These are phyloP conservation scores for Syzygium aromaticum DNA, from an alignment of 345 rosid species.

Conservation along the genomic window DNA sequence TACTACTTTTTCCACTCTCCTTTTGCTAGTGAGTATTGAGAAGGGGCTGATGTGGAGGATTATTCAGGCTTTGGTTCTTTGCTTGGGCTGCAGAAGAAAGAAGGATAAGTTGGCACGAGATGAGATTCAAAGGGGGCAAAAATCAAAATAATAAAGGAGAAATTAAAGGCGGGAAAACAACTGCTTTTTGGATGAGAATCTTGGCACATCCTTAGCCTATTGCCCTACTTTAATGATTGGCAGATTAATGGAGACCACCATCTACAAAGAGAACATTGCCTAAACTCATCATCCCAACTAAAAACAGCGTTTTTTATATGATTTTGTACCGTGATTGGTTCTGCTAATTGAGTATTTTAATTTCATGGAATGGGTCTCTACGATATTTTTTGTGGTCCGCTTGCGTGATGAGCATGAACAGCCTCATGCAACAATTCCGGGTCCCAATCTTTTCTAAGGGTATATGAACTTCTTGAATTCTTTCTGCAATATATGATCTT, in stretches of 20 bases:
- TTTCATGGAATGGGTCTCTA: not conserved
- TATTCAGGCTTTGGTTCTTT: not conserved
- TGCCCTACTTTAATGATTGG: not conserved
- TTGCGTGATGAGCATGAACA: not conserved
- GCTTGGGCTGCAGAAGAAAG: not conserved
- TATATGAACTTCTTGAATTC: not conserved
- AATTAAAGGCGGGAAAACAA: not conserved
- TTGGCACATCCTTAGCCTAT: not conserved
- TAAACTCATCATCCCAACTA: not conserved
- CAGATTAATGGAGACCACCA: not conserved
- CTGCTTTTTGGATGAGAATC: not conserved
- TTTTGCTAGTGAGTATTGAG: not conserved
- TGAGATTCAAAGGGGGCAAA: conserved; percentile 5
- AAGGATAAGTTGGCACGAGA: not conserved
- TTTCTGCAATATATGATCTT: not conserved
- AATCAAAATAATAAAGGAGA: not conserved
- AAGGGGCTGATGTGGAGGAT: conserved; percentile 1
- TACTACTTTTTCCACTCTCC: not conserved
- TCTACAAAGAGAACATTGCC: not conserved
- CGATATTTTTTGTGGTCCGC: not conserved
- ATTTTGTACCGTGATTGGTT: not conserved
- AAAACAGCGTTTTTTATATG: not conserved
- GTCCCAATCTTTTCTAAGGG: not conserved
- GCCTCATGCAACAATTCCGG: not conserved
- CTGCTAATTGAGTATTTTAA: not conserved